Conservation (phyloP, 1,284 basidiomycete species). For the Ganoderma boninense region DNA sequence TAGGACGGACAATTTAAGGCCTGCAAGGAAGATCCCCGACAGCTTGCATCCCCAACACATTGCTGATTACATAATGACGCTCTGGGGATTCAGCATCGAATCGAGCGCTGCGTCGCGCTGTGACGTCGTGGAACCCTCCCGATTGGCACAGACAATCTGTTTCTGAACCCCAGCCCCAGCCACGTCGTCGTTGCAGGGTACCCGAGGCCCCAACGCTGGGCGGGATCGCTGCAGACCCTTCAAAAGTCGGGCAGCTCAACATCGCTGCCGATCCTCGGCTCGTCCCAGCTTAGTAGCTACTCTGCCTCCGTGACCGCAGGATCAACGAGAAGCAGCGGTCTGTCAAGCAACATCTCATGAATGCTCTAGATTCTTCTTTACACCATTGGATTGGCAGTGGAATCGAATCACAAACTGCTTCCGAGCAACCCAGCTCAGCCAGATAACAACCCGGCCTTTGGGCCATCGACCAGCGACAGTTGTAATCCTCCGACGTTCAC, state of each 20-base stretch:
- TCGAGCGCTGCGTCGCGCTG: constrained; percentile 2
- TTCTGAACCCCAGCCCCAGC: constrained; percentile 2
- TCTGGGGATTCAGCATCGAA: constrained; percentile 23
- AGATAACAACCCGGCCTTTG: constrained; percentile 3
- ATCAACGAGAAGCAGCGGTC: neutral
- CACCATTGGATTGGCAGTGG: neutral
- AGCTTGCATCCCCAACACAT: constrained; percentile 34
- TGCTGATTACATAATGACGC: constrained; percentile 31
- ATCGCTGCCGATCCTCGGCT: neutral
- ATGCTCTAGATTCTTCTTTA: neutral
- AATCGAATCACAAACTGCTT: neutral
- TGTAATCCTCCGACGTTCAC: constrained; percentile 8
- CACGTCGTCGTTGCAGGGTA: neutral
- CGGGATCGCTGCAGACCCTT: neutral
- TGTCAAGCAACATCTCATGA: neutral
- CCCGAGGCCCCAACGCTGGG: neutral
- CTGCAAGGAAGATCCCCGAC: constrained; percentile 19
- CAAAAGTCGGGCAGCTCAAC: neutral
- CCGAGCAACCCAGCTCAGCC: neutral
- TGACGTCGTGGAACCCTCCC: constrained; percentile 20
- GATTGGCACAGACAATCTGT: constrained; percentile 15
- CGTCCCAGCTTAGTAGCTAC: neutral
- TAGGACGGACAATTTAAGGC: constrained; percentile 27
- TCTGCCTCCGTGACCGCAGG: neutral
- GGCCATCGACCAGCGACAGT: neutral